These are phyloP conservation scores for Backusella luteola DNA, from an alignment of 192 early-diverging fungal species.

Conservation along the genomic window DNA sequence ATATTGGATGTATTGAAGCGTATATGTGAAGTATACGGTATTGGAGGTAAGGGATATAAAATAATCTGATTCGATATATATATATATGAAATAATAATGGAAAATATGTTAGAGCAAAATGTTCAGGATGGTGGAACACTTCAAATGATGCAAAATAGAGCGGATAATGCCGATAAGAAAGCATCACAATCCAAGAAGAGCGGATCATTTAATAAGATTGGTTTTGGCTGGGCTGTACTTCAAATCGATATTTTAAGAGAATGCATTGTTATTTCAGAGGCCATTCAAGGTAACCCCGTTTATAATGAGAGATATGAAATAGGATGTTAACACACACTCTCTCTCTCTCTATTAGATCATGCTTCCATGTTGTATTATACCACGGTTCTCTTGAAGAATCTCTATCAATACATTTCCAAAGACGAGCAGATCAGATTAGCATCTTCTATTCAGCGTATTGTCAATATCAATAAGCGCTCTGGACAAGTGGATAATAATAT, in stretches of 20 bases:
- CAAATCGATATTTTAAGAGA: slow-evolving; percentile 78
- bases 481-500: slow-evolving; percentile 34
- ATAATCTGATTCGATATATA: background rate
- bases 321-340: background rate
- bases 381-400: slow-evolving; percentile 61
- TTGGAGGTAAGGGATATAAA: slow-evolving; percentile 36
- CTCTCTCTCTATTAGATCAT: slow-evolving; percentile 46
- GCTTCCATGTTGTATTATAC: slow-evolving; percentile 60
- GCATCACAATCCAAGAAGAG: background rate
- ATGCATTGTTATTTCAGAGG: slow-evolving; percentile 67
- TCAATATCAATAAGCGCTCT: slow-evolving; percentile 51
- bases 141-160: slow-evolving; percentile 10
- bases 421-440: slow-evolving; percentile 68
- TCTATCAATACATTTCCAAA: slow-evolving; percentile 57
- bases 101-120: slow-evolving; percentile 13
- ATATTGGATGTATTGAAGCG: slow-evolving; percentile 63
- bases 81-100: background rate
- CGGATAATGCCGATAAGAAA: background rate
- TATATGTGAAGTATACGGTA: slow-evolving; percentile 69
- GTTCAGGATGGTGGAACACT: slow-evolving; percentile 31
- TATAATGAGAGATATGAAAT: background rate
- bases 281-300: slow-evolving; percentile 57
- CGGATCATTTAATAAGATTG: background rate
- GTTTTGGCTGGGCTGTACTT: slow-evolving; percentile 73
- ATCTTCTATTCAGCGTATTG: slow-evolving; percentile 52